A percentile compares a stretch with the other conserved stretches of the same genome.
These are phyloP conservation scores for Trichoderma pleuroti DNA, from an alignment of 2,329 filamentous ascomycete species.

Conservation along the genomic window DNA sequence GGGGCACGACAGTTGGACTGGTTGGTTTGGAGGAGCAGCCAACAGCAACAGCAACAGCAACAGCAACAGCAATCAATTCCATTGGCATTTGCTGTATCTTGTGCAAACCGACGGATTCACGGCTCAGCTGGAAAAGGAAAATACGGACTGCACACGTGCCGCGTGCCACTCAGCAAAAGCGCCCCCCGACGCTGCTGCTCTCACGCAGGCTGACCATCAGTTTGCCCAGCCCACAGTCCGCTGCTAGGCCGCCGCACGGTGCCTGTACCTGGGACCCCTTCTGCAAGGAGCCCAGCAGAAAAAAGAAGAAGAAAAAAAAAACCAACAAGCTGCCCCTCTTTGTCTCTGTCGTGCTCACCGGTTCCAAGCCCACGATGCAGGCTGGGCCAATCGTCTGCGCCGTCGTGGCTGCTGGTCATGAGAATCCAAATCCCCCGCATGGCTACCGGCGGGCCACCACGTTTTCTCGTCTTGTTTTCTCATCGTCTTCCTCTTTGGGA, in stretches of 20 bases:
- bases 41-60: too few relatives aligned
- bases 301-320: too few relatives aligned
- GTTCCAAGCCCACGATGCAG: neutral
- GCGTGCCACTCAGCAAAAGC: neutral
- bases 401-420: constrained; percentile 11
- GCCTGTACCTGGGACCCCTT: constrained; percentile 8
- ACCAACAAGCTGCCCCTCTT: neutral
- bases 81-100: neutral
- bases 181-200: too few relatives aligned
- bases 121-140: neutral
- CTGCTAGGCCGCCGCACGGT: neutral
- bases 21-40: neutral
- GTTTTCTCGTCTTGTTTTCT: neutral
- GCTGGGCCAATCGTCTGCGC: neutral
- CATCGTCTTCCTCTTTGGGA: neutral
- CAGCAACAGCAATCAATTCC: too few relatives aligned
- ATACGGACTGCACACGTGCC: neutral
- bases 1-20: neutral
- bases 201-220: neutral
- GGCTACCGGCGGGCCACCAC: constrained; percentile 11
- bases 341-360: constrained; percentile 10
- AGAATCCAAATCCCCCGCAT: constrained; percentile 5
- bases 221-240: constrained; percentile 1
- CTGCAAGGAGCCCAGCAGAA: neutral
- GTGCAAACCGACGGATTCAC: neutral